phyloP scores from a whole-genome alignment of 1,284 basidiomycete species.

The Phellinidium pouzarii region DNA sequence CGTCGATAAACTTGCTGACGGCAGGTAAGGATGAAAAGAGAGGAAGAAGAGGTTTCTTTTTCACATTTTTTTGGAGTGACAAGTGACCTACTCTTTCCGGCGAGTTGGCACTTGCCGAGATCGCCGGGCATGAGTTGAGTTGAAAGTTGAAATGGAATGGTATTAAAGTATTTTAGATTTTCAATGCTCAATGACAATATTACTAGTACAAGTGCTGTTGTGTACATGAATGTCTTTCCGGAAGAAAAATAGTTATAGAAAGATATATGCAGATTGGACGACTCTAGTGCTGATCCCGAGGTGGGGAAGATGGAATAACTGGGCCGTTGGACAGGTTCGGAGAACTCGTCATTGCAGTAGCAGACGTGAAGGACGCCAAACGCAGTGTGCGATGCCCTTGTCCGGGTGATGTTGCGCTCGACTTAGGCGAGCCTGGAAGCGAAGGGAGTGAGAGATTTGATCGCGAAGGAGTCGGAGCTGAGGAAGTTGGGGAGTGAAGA shows the following conservation, averaged over 20 bases:
- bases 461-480: slow-evolving; percentile 27
- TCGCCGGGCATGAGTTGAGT: background rate
- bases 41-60: background rate
- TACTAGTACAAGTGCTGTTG: slow-evolving; percentile 11
- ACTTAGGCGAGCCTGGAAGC: slow-evolving; percentile 33
- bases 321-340: background rate
- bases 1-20: too few species aligned
- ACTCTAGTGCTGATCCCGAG: background rate
- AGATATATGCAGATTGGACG: background rate
- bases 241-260: background rate
- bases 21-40: too few species aligned
- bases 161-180: background rate
- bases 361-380: slow-evolving; percentile 42
- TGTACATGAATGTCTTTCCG: slow-evolving; percentile 1
- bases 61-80: too few species aligned
- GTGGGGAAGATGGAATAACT: background rate
- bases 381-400: slow-evolving; percentile 33
- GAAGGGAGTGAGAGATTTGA: slow-evolving; percentile 43
- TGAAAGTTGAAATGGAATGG: background rate
- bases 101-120: too few species aligned
- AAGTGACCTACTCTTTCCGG: too few species aligned
- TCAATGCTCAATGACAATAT: background rate
- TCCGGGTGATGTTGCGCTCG: slow-evolving; percentile 26
- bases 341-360: slow-evolving; percentile 60
- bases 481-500: slow-evolving; percentile 31